These are phyloP conservation scores for Sonneratia alba DNA, from an alignment of 345 rosid species.

Conservation along the genomic window DNA sequence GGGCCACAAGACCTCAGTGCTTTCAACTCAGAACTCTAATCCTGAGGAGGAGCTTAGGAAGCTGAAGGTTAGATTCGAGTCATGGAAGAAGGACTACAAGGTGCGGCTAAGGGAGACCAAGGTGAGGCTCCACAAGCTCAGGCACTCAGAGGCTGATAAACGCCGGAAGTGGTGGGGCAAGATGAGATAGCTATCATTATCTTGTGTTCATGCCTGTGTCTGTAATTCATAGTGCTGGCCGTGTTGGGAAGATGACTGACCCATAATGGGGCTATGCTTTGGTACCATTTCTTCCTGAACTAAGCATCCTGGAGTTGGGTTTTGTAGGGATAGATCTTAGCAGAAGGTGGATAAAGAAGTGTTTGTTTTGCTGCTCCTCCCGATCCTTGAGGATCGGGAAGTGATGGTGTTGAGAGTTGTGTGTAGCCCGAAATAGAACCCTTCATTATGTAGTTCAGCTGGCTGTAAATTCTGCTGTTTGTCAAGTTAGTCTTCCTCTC, in stretches of 20 bases:
- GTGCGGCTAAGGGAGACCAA: conserved; percentile 57
- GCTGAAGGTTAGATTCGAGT: conserved; percentile 54
- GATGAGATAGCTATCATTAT: conserved; percentile 20
- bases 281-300: conserved; percentile 2
- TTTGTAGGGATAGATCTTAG: conserved; percentile 1
- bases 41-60: conserved; percentile 58
- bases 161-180: conserved; percentile 89
- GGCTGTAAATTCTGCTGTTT: conserved; percentile 4
- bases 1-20: conserved; percentile 18
- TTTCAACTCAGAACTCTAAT: conserved; percentile 23
- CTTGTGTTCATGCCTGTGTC: not conserved
- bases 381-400: not conserved
- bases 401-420: conserved; percentile 2
- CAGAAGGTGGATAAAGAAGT: not conserved
- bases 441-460: not conserved
- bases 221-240: not conserved
- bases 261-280: not conserved
- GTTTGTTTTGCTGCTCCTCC: not conserved
- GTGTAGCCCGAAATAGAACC: conserved; percentile 1
- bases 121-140: conserved; percentile 49
- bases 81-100: conserved; percentile 90
- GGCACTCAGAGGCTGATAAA: conserved; percentile 37
- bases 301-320: conserved; percentile 3
- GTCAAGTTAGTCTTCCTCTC: not conserved
- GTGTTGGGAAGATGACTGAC: not conserved